Base-by-base conservation (phyloP, 495 filamentous ascomycete genomes). In the Penicillium simplicissimum region DNA sequence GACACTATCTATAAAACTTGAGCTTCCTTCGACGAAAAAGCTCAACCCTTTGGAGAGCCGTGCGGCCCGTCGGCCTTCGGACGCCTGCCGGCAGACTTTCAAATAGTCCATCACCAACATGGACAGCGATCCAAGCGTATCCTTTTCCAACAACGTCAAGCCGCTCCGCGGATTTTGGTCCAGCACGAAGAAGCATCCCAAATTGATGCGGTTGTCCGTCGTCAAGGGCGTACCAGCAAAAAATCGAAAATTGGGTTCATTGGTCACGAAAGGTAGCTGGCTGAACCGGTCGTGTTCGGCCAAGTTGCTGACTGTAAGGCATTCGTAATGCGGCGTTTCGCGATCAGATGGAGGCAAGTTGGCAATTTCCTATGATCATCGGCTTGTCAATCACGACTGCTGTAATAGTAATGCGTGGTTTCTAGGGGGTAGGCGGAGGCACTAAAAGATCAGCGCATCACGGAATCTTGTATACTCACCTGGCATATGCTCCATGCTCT, bases 121-220 rank as follows among this genome's bases (percentile, higher is more conserved):
- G 0, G 85, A 80, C 60, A 90, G 71, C 10, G 75, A 74, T 3
- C 76, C 74, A 33, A 84, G 59, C 14, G 72, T 76, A 25, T 76
- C 74, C 58, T 73, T 76, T 51, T 84, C 77, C 33, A 63, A 57
- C 1, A 67, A 23, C 0, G 59, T 68, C 43, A 84, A 57, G 3
- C 67, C 68, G 45, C 77, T 61, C 4, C 77, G 79, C 1, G 76
- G 75, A 7, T 71, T 69, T 8, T 58, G 72, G 66, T 92, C 89
- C 6, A 90, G 66, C 13, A 91, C 77, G 56, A 87, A 90, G 49
- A 91, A 79, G 17, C 84, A 87, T 25, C 90, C 90, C 63, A 93
- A 87, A 28, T 88, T 86, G 66, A 90, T 84, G 10, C 85, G 87
- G 11, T 80, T 82, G 6, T 83, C 85, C 0, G 87, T 90, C 5